These are phyloP conservation scores for Cyberlindnera xylosilytica DNA, from an alignment of 805 yeast genomes.

Conservation along the genomic window DNA sequence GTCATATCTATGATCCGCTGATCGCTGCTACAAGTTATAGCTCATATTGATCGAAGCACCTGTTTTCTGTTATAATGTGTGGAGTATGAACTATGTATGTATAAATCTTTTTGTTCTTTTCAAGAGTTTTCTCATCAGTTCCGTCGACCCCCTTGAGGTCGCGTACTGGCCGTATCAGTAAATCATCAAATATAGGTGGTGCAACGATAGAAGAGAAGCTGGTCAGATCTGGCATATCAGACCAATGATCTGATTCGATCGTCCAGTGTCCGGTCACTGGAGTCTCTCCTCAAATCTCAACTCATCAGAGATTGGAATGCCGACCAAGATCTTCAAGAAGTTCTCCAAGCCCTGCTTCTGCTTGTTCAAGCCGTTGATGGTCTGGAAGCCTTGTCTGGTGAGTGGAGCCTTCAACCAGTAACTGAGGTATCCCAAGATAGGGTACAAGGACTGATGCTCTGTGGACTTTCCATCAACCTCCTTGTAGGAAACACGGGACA, in stretches of 20 bases:
- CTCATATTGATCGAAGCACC: not conserved
- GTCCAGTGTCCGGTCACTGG: slow-evolving; percentile 6
- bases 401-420: slow-evolving; percentile 98
- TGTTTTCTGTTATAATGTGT: slow-evolving; percentile 1
- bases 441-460: slow-evolving; percentile 56
- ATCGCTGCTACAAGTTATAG: too few species aligned
- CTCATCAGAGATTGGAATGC: slow-evolving; percentile 86
- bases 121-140: too few species aligned
- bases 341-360: slow-evolving; percentile 92
- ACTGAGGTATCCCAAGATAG: slow-evolving; percentile 81
- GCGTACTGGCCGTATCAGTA: too few species aligned
- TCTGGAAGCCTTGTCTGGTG: slow-evolving; percentile 84
- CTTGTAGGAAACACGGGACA: slow-evolving; percentile 80
- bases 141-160: too few species aligned
- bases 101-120: not conserved
- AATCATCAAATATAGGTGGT: too few species aligned
- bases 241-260: too few species aligned
- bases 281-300: slow-evolving; percentile 93
- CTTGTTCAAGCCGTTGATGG: slow-evolving; percentile 91
- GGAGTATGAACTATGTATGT: not conserved
- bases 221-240: too few species aligned
- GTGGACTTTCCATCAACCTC: slow-evolving; percentile 34
- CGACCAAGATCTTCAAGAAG: slow-evolving; percentile 83
- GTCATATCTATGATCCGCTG: too few species aligned
- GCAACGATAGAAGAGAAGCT: not conserved